Evolutionary conservation across 495 filamentous ascomycete species (phyloP).

Genomic region (Ascodesmis nigricans): DNA sequence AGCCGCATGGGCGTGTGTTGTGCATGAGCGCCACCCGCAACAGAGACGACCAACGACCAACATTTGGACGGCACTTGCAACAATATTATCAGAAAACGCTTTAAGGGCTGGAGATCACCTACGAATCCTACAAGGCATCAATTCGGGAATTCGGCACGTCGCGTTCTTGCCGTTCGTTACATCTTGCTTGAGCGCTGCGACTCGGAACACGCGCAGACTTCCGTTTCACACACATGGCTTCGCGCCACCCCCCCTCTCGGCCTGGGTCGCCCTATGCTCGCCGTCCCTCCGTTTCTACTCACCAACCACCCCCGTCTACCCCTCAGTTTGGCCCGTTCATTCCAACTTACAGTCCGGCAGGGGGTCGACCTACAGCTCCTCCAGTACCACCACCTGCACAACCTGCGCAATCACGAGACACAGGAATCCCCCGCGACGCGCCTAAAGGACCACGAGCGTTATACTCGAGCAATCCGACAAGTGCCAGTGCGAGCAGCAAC

Average conservation of each 20-base stretch:
- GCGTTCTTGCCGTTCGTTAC: constrained; percentile 1
- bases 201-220: too few relatives aligned
- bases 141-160: background rate
- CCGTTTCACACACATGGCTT: too few relatives aligned
- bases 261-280: constrained; percentile 11
- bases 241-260: constrained; percentile 6
- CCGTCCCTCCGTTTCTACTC: constrained; percentile 19
- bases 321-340: constrained; percentile 16
- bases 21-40: too few relatives aligned
- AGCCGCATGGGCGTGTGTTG: too few relatives aligned
- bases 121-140: background rate
- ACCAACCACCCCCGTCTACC: constrained; percentile 20
- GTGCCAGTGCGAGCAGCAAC: constrained; percentile 7
- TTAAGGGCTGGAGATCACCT: background rate
- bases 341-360: too few relatives aligned
- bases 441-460: constrained; percentile 20
- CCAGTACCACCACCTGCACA: constrained; percentile 8
- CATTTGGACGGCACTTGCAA: background rate
- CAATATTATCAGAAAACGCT: background rate
- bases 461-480: too few relatives aligned
- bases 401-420: constrained; percentile 4
- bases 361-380: too few relatives aligned
- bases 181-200: too few relatives aligned
- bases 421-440: constrained; percentile 17
- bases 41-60: constrained; percentile 1